Evolutionary conservation across 768 basidiomycete species (phyloP).

Genomic region (Rhizopogon sp.): DNA sequence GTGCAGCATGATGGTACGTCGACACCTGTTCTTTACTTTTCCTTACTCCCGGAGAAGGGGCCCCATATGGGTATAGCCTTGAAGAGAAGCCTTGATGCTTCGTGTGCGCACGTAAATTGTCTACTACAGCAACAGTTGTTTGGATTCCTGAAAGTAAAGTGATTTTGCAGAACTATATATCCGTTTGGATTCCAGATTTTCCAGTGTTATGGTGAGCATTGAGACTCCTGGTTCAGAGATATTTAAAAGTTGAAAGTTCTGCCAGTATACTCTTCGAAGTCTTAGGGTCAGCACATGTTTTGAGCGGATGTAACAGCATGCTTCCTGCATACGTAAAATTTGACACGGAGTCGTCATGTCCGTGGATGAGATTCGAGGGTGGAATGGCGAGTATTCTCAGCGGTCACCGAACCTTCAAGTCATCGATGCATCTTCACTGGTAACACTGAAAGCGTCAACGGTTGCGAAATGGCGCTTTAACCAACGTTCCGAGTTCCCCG

Average conservation of each 20-base stretch:
- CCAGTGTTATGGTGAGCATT: background rate
- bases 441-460: background rate
- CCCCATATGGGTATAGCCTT: background rate
- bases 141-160: background rate
- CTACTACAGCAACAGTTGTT: background rate
- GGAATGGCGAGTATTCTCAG: background rate
- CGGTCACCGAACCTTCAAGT: background rate
- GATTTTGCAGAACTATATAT: background rate
- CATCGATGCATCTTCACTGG: background rate
- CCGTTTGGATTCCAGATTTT: too few species aligned
- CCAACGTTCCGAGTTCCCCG: background rate
- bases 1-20: background rate
- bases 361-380: slow-evolving; percentile 26
- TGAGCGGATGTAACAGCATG: slow-evolving; percentile 11
- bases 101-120: background rate
- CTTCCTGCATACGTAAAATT: slow-evolving; percentile 22
- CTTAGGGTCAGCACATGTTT: background rate
- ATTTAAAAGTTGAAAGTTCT: too few species aligned
- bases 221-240: background rate
- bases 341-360: slow-evolving; percentile 24
- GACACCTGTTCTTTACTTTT: background rate
- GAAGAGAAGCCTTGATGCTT: background rate
- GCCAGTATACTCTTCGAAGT: too few species aligned
- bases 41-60: background rate
- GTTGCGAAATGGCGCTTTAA: background rate